Conservation (phyloP, 768 basidiomycete species). For the Kockovaella imperatae region DNA sequence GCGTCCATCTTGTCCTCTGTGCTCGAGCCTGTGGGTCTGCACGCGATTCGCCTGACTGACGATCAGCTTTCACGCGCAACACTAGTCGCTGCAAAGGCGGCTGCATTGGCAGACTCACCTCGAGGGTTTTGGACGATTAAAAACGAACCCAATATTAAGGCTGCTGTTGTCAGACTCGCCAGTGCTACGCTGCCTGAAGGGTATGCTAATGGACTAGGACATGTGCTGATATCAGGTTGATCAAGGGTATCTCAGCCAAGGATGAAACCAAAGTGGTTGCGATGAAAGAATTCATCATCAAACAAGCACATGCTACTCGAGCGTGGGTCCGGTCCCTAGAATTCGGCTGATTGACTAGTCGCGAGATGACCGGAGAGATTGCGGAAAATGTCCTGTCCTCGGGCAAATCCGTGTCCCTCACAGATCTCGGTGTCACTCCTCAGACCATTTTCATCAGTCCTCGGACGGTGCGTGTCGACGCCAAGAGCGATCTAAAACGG, state of each 20-base stretch:
- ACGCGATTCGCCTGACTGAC: neutral
- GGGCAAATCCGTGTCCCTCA: conserved; percentile 49
- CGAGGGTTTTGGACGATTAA: conserved; percentile 61
- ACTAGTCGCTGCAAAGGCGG: conserved; percentile 74
- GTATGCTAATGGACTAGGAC: conserved; percentile 7
- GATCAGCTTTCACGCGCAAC: conserved; percentile 60
- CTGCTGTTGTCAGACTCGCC: conserved; percentile 11
- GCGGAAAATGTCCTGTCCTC: conserved; percentile 15
- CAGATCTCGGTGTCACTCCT: conserved; percentile 79
- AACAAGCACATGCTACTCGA: conserved; percentile 68
- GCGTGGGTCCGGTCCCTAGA: conserved; percentile 50
- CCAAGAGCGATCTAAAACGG: conserved; percentile 20
- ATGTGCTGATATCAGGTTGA: conserved; percentile 15
- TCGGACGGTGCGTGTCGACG: conserved; percentile 27
- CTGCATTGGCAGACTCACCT: conserved; percentile 79
- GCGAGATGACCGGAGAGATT: neutral
- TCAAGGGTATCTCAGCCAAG: conserved; percentile 68
- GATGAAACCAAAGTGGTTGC: conserved; percentile 84
- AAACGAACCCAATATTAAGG: conserved; percentile 11
- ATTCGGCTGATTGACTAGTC: neutral
- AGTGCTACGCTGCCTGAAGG: neutral
- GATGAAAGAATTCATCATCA: conserved; percentile 79
- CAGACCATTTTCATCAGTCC: conserved; percentile 76
- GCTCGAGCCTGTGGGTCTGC: conserved; percentile 62
- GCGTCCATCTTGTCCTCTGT: conserved; percentile 65